Evolutionary conservation across 2,329 filamentous ascomycete species (phyloP), one percentile per base, ranked within the genome.

Genomic region (Fusarium lateritium): DNA sequence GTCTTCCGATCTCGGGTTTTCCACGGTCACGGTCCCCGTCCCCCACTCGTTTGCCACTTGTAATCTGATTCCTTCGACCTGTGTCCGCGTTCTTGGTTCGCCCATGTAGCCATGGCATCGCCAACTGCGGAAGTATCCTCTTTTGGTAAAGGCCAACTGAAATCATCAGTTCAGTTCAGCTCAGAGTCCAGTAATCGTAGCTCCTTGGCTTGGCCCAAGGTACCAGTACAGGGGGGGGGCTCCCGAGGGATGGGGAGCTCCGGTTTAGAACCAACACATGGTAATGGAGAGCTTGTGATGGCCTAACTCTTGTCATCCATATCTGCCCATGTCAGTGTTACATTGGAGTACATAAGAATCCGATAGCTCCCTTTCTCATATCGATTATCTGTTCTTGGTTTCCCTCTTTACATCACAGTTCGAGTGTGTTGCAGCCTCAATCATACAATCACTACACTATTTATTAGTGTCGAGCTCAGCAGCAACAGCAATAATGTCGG

Each of bases 1-100:
- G 36, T 62, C 56, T 71, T 66, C 68, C 67, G 59, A 68, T 65
- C 59, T 69, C 62, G 66, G 66, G 49, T 58, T 31, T 31, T 31
- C 10, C 28, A 19, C 51, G 14, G 10, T 15, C 26, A 52, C 21
- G 13, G 21, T 42, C 21, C 43, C 24, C 19, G 44, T 61, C 62
- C 61, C 59, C 62, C 62, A 70, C 62, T 54, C 46, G 34, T 36
- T 60, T 47, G 67, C 62, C 67, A 64, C 62, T 60, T 52, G 31
- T 56, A 55, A 70, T 58, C 43, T 62, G 62, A 67, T 57, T 44
- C 24, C 28, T 13, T 31, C 28, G 28, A 31, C 28, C 28, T 31
- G 28, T 11, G 28, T 24, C 24, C 24, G 24, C 24, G 24, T 24
- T 24, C 6, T 24, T 56, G 26, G 14, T 36, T 26, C 38, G 24